Conservation (phyloP, 2,329 filamentous ascomycete genomes). For the Fusarium citri region DNA sequence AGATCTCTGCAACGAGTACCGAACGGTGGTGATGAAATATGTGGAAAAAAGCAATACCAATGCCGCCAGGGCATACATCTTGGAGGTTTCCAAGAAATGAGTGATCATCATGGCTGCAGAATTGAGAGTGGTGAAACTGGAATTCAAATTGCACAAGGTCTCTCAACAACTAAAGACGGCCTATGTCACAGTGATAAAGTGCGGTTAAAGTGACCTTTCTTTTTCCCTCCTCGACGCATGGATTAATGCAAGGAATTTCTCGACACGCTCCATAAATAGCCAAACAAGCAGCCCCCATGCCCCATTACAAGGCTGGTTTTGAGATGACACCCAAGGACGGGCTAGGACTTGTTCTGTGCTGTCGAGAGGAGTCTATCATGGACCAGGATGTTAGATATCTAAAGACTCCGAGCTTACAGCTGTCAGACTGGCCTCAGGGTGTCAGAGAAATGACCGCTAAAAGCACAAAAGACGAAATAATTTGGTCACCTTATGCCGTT, state of each 20-base stretch:
- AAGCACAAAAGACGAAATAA: no score
- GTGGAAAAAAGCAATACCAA: constrained; percentile 31
- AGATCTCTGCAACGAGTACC: constrained; percentile 25
- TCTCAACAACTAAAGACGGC: constrained; percentile 18
- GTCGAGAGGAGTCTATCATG: background rate
- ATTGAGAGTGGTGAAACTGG: background rate
- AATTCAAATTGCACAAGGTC: background rate
- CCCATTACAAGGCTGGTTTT: background rate
- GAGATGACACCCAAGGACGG: background rate
- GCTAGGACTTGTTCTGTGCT: background rate
- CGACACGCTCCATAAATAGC: background rate
- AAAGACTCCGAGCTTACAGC: background rate
- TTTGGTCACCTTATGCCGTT: no score
- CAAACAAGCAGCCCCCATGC: background rate
- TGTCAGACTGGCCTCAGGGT: background rate
- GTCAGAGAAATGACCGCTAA: no score
- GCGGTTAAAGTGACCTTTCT: background rate
- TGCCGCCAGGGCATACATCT: background rate
- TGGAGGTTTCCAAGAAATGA: background rate
- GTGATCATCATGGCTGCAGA: constrained; percentile 10
- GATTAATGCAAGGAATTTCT: constrained; percentile 13
- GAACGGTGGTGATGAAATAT: constrained; percentile 33
- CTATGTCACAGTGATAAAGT: background rate
- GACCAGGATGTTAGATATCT: background rate
- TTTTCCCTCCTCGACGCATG: background rate